Evolutionary conservation across 169 alveolate genomes (phyloP).

Genomic region (Plasmodium ovale): DNA sequence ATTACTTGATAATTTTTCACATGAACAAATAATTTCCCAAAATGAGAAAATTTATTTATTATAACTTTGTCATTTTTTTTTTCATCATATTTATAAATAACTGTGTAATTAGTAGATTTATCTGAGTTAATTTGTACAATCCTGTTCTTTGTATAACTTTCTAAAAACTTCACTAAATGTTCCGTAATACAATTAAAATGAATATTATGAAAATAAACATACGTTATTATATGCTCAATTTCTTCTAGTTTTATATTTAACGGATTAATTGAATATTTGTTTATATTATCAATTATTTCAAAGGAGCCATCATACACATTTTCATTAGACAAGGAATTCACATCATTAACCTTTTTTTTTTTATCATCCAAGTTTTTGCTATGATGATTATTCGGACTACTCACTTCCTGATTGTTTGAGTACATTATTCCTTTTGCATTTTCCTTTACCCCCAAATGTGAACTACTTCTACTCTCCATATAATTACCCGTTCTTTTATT

Average conservation of each 20-base stretch:
- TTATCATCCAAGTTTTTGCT: constrained; percentile 8
- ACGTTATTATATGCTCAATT: constrained; percentile 65
- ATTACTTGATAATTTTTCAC: constrained; percentile 76
- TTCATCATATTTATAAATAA: constrained; percentile 68
- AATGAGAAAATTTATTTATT: constrained; percentile 64
- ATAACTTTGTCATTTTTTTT: constrained; percentile 54
- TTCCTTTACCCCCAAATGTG: neutral
- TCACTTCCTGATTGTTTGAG: neutral
- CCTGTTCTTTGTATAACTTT: constrained; percentile 36
- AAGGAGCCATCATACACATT: neutral
- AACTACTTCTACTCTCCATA: neutral
- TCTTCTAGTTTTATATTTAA: constrained; percentile 65
- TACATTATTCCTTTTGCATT: neutral
- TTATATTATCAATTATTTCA: constrained; percentile 68
- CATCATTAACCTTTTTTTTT: neutral
- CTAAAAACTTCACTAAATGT: constrained; percentile 60
- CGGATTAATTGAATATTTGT: constrained; percentile 64
- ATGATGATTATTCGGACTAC: neutral
- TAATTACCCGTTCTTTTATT: neutral
- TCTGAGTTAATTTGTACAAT: constrained; percentile 73
- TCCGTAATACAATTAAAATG: constrained; percentile 66
- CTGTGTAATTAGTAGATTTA: constrained; percentile 59
- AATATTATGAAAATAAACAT: constrained; percentile 63
- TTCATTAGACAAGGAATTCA: neutral
- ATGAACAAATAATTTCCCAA: constrained; percentile 74